Percentiles rank a stretch among this genome's conserved stretches.
These are phyloP conservation scores for Sanchytrium tribonematis DNA, from an alignment of 371 early-diverging fungal genomes.

Conservation along the genomic window DNA sequence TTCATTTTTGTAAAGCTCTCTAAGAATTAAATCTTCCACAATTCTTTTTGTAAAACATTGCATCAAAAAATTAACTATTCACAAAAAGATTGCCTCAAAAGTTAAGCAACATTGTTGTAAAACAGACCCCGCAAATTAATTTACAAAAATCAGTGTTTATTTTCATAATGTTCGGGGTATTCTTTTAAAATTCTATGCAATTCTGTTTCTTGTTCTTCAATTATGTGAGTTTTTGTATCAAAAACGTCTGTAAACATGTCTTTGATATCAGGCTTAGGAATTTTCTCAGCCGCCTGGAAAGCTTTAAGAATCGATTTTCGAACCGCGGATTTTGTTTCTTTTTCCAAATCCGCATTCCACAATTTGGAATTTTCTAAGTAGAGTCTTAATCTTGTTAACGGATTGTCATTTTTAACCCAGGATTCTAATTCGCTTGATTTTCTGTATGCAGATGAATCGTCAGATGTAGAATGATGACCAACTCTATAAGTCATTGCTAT, in stretches of 20 bases:
- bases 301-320: slow-evolving; percentile 37
- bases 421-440: slow-evolving; percentile 48
- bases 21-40: no score
- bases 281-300: slow-evolving; percentile 54
- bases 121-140: no score
- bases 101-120: no score
- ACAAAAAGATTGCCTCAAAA: no score
- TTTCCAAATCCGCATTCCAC: slow-evolving; percentile 57
- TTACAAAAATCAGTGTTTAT: no score
- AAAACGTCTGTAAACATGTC: slow-evolving; percentile 80
- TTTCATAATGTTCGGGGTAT: slow-evolving; percentile 62
- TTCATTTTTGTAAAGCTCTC: no score
- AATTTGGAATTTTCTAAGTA: slow-evolving; percentile 51
- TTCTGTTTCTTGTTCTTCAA: slow-evolving; percentile 46
- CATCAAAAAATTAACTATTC: no score
- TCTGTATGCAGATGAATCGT: slow-evolving; percentile 81
- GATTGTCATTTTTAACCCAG: slow-evolving; percentile 65
- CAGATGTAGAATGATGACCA: slow-evolving; percentile 86
- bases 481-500: slow-evolving; percentile 14
- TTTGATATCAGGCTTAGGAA: slow-evolving; percentile 49
- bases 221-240: slow-evolving; percentile 40
- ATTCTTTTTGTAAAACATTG: no score
- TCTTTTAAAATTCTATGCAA: slow-evolving; percentile 39
- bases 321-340: slow-evolving; percentile 13
- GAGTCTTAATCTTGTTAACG: slow-evolving; percentile 56